A percentile compares a stretch with the other conserved stretches of the same genome.
These are phyloP conservation scores for Mallotus nudiflorus DNA, from an alignment of 345 rosid genomes.

Conservation along the genomic window DNA sequence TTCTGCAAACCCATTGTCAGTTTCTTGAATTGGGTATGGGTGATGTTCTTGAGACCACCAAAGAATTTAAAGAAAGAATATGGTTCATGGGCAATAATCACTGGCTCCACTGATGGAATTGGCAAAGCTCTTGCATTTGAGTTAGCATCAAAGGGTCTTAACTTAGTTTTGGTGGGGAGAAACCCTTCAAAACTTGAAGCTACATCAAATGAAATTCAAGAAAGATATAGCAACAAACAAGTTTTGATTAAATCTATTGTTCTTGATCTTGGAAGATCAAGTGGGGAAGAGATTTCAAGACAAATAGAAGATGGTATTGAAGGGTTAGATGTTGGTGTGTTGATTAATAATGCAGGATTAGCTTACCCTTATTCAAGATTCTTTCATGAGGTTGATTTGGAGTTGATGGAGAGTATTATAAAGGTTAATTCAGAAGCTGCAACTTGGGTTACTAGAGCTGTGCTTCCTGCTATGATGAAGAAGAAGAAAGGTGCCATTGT, in stretches of 20 bases:
- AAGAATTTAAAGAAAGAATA: slow-evolving; percentile 36
- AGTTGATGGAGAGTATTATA: slow-evolving; percentile 32
- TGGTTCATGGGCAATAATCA: slow-evolving; percentile 49
- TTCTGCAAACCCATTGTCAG: slow-evolving; percentile 14
- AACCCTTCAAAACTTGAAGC: slow-evolving; percentile 40
- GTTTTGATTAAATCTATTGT: slow-evolving; percentile 24
- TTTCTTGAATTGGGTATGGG: slow-evolving; percentile 39
- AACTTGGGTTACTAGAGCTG: slow-evolving; percentile 39
- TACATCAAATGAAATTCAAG: slow-evolving; percentile 18
- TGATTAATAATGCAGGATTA: slow-evolving; percentile 45
- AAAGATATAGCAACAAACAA: background rate
- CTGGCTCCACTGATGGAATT: slow-evolving; percentile 50
- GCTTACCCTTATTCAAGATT: slow-evolving; percentile 32
- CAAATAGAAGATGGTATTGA: slow-evolving; percentile 16
- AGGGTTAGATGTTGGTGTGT: slow-evolving; percentile 45
- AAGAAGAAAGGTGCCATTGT: slow-evolving; percentile 53
- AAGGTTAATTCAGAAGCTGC: slow-evolving; percentile 46
- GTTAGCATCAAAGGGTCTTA: slow-evolving; percentile 44
- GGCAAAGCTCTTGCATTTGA: slow-evolving; percentile 48
- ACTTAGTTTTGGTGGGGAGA: slow-evolving; percentile 40
- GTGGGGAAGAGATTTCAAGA: slow-evolving; percentile 28
- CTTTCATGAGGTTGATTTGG: slow-evolving; percentile 44
- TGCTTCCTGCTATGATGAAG: slow-evolving; percentile 41
- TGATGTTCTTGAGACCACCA: too few species aligned
- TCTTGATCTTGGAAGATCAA: slow-evolving; percentile 28